Conservation (phyloP, 2,329 filamentous ascomycete genomes). For the Sclerotinia subarctica region DNA sequence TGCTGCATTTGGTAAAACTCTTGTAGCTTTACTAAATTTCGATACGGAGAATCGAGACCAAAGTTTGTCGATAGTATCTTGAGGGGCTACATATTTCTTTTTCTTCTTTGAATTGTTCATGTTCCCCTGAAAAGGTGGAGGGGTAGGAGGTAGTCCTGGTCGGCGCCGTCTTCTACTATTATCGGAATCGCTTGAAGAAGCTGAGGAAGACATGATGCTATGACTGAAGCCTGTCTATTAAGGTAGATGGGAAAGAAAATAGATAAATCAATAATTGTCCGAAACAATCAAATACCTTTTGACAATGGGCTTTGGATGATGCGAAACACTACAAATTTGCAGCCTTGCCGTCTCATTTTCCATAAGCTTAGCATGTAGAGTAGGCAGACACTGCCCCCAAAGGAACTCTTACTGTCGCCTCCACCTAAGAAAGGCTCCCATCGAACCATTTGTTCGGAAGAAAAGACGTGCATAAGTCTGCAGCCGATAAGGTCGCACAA, state of each 20-base stretch:
- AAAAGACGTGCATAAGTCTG: constrained; percentile 13
- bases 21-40: constrained; percentile 63
- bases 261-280: neutral
- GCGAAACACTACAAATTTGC: neutral
- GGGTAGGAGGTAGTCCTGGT: constrained; percentile 16
- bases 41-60: constrained; percentile 61
- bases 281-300: neutral
- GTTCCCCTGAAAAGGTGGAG: constrained; percentile 17
- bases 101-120: constrained; percentile 45
- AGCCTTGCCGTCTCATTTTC: neutral
- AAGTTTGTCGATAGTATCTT: constrained; percentile 63
- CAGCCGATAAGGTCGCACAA: constrained; percentile 11
- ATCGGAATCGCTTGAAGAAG: constrained; percentile 30
- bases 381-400: constrained; percentile 7
- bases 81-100: constrained; percentile 57
- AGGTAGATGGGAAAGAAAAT: neutral
- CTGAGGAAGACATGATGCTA: constrained; percentile 24
- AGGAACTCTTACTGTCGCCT: constrained; percentile 5
- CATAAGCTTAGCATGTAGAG: constrained; percentile 5
- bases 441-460: constrained; percentile 19
- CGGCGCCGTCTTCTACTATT: constrained; percentile 14
- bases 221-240: neutral
- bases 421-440: neutral
- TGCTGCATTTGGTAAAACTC: constrained; percentile 63
- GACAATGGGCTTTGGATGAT: neutral